Conservation (phyloP, 2,329 filamentous ascomycete species). For the Hortaea sp. region DNA sequence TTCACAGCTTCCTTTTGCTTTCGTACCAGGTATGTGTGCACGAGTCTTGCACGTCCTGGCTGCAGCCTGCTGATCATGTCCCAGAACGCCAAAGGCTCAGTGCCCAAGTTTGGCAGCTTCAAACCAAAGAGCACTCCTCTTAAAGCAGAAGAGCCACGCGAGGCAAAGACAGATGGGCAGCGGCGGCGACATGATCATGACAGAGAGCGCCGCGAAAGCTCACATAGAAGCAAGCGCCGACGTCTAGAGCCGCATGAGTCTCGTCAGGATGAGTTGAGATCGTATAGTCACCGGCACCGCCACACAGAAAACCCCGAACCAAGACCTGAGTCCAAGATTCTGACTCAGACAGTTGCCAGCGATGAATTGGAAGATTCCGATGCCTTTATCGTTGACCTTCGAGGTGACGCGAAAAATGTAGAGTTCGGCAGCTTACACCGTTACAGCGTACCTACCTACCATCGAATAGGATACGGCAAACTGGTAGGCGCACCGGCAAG, state of each 20-base stretch:
- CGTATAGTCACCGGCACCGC: not conserved
- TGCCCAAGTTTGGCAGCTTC: slow-evolving; percentile 70
- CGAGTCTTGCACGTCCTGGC: not conserved
- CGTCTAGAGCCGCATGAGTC: not conserved
- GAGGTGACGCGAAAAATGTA: slow-evolving; percentile 66
- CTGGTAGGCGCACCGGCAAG: slow-evolving; percentile 56
- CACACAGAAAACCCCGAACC: too few species aligned
- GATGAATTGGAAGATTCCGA: slow-evolving; percentile 17
- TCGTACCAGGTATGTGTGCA: not conserved
- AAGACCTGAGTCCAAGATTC: not conserved
- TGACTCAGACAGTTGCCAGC: not conserved
- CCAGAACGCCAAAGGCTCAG: slow-evolving; percentile 17
- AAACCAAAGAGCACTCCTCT: slow-evolving; percentile 38
- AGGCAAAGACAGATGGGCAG: not conserved
- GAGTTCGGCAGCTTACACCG: slow-evolving; percentile 65
- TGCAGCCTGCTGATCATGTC: not conserved
- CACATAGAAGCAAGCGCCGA: not conserved
- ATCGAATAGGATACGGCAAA: slow-evolving; percentile 56
- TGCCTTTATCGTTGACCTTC: slow-evolving; percentile 57
- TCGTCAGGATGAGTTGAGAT: not conserved
- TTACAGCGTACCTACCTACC: slow-evolving; percentile 61
- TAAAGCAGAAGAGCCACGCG: not conserved
- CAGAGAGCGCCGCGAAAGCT: not conserved
- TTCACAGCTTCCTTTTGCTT: not conserved
- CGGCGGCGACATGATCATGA: not conserved